Evolutionary conservation across 2,329 filamentous ascomycete species (phyloP), one percentile per base, ranked within the genome.

Genomic region (Thelonectria rubi): DNA sequence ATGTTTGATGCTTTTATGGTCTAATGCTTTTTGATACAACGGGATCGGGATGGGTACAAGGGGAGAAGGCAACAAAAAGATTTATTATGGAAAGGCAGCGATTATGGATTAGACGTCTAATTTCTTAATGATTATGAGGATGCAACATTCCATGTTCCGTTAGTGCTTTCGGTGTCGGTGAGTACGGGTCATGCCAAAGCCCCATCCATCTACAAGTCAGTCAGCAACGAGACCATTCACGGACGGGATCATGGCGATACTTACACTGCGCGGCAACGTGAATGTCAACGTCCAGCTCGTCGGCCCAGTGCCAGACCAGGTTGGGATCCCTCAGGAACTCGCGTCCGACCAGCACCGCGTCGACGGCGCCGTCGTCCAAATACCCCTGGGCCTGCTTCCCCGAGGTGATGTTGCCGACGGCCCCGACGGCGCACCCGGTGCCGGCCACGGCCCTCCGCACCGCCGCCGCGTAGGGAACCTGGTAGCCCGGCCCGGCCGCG

Each of bases 361-460:
- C 84, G 0, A 85, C 70, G 3, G 77, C 77, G 8, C 75, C 74
- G 15, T 78, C 75, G 3, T 75, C 73, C 30, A 86, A 58, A 12
- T 85, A 69, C 5, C 80, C 76, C 63, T 84, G 77, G 0, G 84
- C 83, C 34, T 80, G 74, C 30, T 68, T 75, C 0, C 77, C 83
- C 9, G 62, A 75, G 0, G 69, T 77, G 60, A 85, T 83, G 49
- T 69, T 75, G 1, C 83, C 83, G 0, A 85, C 83, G 0, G 81
- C 73, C 1, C 75, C 72, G 17, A 82, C 77, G 2, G 74, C 24
- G 54, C 77, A 30, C 4, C 48, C 49, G 46, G 74, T 88, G 60
- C 88, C 86, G 0, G 86, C 88, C 9, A 93, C 84, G 10, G 84
- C 88, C 70, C 88, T 82, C 79, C 91, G 92, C 46, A 93, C 62